A percentile compares a stretch with the other conserved stretches of the same genome.
Evolutionary conservation across 805 yeast genomes (phyloP).

Genomic region (Debaryomyces tyrocola): DNA sequence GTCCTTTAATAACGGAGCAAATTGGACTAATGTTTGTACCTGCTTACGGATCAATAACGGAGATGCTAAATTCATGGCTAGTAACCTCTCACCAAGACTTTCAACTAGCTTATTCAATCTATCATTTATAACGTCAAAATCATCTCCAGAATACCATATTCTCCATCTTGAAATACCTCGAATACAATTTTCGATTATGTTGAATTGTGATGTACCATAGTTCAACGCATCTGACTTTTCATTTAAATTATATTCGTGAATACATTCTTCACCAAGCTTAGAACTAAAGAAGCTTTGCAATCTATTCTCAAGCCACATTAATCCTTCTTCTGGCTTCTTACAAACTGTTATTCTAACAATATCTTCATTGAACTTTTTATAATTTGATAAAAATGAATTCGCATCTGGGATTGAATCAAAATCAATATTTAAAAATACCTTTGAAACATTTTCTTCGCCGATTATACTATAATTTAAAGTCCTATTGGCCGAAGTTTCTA

Average conservation of each 20-base stretch:
- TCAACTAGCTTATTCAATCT: constrained; percentile 59
- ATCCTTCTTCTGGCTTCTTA: constrained; percentile 76
- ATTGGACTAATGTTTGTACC: constrained; percentile 90
- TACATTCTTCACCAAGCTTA: constrained; percentile 62
- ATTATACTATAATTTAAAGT: constrained; percentile 70
- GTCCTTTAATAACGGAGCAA: constrained; percentile 85
- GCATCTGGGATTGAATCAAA: constrained; percentile 86
- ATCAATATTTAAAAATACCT: constrained; percentile 73
- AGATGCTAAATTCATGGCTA: constrained; percentile 73
- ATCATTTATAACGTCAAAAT: constrained; percentile 52
- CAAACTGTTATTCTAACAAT: constrained; percentile 86
- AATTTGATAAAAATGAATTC: constrained; percentile 72
- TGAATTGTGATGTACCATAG: constrained; percentile 77
- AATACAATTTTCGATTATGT: constrained; percentile 83
- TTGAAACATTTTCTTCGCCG: constrained; percentile 63
- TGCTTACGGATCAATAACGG: constrained; percentile 82
- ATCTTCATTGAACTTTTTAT: constrained; percentile 83
- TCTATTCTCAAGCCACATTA: constrained; percentile 77
- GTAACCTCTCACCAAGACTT: constrained; percentile 67
- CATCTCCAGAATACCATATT: constrained; percentile 74
- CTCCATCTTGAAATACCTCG: constrained; percentile 96
- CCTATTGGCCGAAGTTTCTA: constrained; percentile 77
- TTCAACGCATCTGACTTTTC: constrained; percentile 67
- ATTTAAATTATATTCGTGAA: constrained; percentile 53
- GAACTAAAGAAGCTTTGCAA: constrained; percentile 73